Base-by-base conservation (phyloP, 768 basidiomycete species). In the Chalciporus pseudorubinellus region DNA sequence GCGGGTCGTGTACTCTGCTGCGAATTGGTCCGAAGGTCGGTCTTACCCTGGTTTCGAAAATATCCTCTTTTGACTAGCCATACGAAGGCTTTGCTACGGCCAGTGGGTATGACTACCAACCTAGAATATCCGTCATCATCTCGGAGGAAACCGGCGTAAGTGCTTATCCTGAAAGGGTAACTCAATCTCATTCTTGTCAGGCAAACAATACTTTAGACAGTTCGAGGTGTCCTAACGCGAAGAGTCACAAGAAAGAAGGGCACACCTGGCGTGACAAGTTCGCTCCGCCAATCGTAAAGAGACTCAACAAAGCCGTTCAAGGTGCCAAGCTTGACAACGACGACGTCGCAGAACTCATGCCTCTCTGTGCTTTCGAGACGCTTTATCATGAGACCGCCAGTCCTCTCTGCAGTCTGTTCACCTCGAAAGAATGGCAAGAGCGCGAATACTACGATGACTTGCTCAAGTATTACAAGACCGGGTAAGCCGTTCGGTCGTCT, bases 351-450 rank as follows among this genome's bases (percentile, higher is more conserved):
- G 75, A 72, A 50, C 72, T 94, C 29, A 81, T 91, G 66, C 77
- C 82, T 2, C 71, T 94, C 39, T 95, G 93, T 62, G 77, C 89
- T 0, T 92, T 94, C 61, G 87, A 92, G 59, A 87, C 80, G n/a
- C 74, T 81, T 48, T 79, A 73, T n/a, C 73, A 66, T 43, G 74
- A 74, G 44, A 59, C 55, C 22, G 57, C 70, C 47, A 87, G 86
- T 55, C 80, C 78, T 1, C 92, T 89, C 69, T 95, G 93, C 65
- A 66, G 65, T 5, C 63, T 94, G n/a, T 95, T 94, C 67, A 72
- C 73, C 0, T 45, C 58, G 13, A 70, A 75, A 4, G 91, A 92
- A 46, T 92, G 86, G 64, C 69, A 69, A 22, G 76, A 74, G 0
- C 85, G 83, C 59, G 89, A 88, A 57, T 89, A 91, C 62, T 75